phyloP scores from a whole-genome alignment of 78 protist genomes.

The Capsaspora owczarzaki region DNA sequence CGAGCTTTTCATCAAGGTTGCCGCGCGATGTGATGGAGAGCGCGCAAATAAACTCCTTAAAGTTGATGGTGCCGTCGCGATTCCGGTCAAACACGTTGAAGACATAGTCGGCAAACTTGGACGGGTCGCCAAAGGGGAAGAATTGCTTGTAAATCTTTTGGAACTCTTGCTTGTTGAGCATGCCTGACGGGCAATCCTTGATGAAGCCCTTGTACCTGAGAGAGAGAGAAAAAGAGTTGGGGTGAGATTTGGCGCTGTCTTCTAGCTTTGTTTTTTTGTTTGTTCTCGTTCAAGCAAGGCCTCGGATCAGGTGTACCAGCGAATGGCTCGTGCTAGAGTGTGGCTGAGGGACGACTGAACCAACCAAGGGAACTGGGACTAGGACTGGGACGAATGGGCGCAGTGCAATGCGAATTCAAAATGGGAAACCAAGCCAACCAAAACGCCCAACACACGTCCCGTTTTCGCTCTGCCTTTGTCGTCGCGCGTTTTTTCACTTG shows the following conservation, averaged over 20 bases:
- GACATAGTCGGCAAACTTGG: slow-evolving; percentile 12
- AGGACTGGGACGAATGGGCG: no score
- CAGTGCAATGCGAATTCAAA: no score
- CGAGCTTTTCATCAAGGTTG: slow-evolving; percentile 21
- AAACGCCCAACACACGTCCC: no score
- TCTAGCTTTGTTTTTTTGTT: no score
- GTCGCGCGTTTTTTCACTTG: no score
- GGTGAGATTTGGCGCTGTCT: neutral
- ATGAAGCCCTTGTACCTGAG: slow-evolving; percentile 13
- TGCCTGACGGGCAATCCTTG: slow-evolving; percentile 35
- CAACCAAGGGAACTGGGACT: no score
- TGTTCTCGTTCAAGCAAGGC: no score
- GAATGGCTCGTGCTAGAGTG: no score
- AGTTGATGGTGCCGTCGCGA: slow-evolving; percentile 9
- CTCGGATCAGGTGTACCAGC: no score
- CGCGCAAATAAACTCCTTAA: slow-evolving; percentile 22
- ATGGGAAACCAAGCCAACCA: no score
- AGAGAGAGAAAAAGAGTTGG: neutral
- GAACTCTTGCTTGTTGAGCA: slow-evolving; percentile 1
- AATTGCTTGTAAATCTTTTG: neutral
- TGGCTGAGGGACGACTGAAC: no score
- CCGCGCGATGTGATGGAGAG: slow-evolving; percentile 30
- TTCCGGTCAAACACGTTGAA: slow-evolving; percentile 13
- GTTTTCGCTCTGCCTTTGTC: no score
- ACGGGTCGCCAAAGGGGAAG: slow-evolving; percentile 17